Base-by-base conservation (phyloP, 2,329 filamentous ascomycete species). In the Drechslerella coelobrocha region DNA sequence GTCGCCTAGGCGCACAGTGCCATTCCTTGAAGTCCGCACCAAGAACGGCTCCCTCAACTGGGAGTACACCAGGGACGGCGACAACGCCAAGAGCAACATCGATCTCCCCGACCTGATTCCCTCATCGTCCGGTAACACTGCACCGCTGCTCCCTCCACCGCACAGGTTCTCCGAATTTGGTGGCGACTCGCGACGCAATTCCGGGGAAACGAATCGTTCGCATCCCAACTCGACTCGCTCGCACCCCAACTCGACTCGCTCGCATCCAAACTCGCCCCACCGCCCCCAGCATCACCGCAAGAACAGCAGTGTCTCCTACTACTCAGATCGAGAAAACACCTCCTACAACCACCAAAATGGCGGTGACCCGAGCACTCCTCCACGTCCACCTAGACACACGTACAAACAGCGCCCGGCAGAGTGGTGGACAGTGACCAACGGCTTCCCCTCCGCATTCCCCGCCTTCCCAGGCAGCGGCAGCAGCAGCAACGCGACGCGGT, bases 41-140 rank as follows among this genome's bases (percentile, higher is more conserved):
- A 65, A 72, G 10, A 72, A 72, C 24, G 68, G 68, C 2, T 72
- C 68, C 12, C 60, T 72, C 14, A 61, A 60, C 26, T 72, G 68
- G 68, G 68, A 72, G 23, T 72, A 54, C 31, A 60, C 68, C 6
- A 60, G 60, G 12, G 52, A 63, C 45, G 47, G 24, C 10, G 65
- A 71, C 29, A 52, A 52, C 24, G 61, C 52, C 26, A 69, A 69
- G 47, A 62, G 51, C 17, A 56, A 57, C 12, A 27, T 69, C 26
- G 65, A 69, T 47, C 52, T 69, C 8, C 48, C 65, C 17, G 65
- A 60, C 23, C 43, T 48, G n/a, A 50, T 60, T 23, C 57, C 65
- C 5, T 17, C 47, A 2, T 17, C 45, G 8, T 47, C 12, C n/a
- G n/a, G n/a, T 1, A 59, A 41, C 19, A 34, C 52, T 48, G 53